phyloP scores from a whole-genome alignment of 768 basidiomycete genomes.

The Gyrodon lividus region DNA sequence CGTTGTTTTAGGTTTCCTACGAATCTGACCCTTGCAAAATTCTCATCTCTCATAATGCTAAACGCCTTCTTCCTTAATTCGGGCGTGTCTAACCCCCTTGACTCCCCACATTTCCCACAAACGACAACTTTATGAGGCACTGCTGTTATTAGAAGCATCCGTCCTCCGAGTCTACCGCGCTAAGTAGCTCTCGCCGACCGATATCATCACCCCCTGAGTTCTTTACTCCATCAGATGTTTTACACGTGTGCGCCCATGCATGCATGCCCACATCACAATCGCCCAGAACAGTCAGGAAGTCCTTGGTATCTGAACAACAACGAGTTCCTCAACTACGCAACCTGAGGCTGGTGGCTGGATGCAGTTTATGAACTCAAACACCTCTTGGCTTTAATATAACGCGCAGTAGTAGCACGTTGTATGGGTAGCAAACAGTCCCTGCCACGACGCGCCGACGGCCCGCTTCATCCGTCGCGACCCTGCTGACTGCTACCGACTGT shows the following conservation, averaged over 20 bases:
- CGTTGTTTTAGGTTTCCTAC: neutral
- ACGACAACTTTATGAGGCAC: neutral
- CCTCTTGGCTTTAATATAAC: no score
- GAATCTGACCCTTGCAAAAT: neutral
- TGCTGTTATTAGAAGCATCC: neutral
- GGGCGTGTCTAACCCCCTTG: neutral
- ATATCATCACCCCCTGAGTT: neutral
- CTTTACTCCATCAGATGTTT: neutral
- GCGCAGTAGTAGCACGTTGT: no score
- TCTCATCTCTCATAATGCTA: neutral
- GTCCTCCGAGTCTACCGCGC: neutral
- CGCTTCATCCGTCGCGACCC: no score
- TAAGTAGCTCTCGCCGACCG: neutral
- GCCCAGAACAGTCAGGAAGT: no score
- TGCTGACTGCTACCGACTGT: no score
- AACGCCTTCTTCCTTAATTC: neutral
- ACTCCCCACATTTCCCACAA: slow-evolving; percentile 8
- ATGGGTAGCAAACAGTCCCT: no score
- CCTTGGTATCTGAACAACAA: no score
- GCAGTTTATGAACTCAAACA: no score
- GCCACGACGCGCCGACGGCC: no score
- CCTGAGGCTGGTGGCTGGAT: no score
- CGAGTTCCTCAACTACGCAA: no score
- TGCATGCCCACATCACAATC: no score
- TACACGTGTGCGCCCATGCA: neutral